Percentiles rank a stretch among this genome's conserved stretches.
These are phyloP conservation scores for Colletotrichum musicola DNA, from an alignment of 2,329 filamentous ascomycete species.

Conservation along the genomic window DNA sequence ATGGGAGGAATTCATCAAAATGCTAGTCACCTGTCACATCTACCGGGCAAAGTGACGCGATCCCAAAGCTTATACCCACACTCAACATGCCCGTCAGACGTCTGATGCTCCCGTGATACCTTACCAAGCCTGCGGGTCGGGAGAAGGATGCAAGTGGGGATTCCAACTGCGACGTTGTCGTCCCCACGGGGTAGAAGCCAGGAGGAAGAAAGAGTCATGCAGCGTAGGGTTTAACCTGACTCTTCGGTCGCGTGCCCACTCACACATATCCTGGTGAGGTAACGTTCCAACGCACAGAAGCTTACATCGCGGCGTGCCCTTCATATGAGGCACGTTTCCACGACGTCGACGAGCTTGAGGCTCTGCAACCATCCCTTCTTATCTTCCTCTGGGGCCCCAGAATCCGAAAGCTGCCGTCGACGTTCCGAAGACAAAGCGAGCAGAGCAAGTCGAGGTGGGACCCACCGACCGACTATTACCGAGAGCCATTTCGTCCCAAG, in stretches of 20 bases:
- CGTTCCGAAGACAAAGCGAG: background rate
- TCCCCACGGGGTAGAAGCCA: constrained; percentile 24
- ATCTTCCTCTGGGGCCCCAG: background rate
- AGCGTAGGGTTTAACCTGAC: constrained; percentile 19
- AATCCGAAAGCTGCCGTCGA: background rate
- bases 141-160: background rate
- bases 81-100: too few relatives aligned
- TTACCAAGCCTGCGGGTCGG: background rate
- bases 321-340: constrained; percentile 22
- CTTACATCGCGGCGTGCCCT: background rate
- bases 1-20: too few relatives aligned
- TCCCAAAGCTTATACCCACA: too few relatives aligned
- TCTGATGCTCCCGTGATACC: background rate
- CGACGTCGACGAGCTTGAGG: background rate
- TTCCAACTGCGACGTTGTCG: constrained; percentile 11
- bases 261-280: background rate
- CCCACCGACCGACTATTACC: too few relatives aligned
- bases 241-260: background rate
- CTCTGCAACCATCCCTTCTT: background rate
- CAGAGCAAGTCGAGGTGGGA: too few relatives aligned
- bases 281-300: constrained; percentile 13
- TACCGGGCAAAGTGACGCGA: too few relatives aligned
- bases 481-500: too few relatives aligned
- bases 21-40: too few relatives aligned
- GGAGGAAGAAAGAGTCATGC: constrained; percentile 13